phyloP scores from a whole-genome alignment of 1,284 basidiomycete genomes.

The Moesziomyces globuligerus region DNA sequence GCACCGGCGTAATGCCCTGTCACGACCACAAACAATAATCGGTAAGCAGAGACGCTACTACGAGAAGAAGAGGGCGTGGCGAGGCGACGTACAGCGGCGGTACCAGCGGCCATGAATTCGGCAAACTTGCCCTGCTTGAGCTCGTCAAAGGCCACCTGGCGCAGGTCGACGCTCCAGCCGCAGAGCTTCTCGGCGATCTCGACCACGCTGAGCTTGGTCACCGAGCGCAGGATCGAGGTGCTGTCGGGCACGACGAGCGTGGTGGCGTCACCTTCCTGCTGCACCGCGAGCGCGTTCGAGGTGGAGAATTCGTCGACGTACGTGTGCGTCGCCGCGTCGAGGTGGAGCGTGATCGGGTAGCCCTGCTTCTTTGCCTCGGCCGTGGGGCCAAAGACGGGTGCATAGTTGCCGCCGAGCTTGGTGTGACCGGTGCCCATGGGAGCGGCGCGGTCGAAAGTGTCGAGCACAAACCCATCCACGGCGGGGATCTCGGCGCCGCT shows the following conservation, averaged over 20 bases:
- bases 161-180: conserved; percentile 66
- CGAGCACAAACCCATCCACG: conserved; percentile 66
- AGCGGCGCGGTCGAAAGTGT: conserved; percentile 67
- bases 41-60: too few relatives aligned
- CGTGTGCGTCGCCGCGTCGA: conserved; percentile 60
- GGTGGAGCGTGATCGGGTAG: conserved; percentile 67
- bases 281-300: conserved; percentile 65
- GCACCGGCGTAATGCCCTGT: conserved; percentile 66
- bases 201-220: conserved; percentile 55
- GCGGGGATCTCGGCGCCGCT: conserved; percentile 61
- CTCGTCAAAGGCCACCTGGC: conserved; percentile 62
- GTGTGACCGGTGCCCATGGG: conserved; percentile 63
- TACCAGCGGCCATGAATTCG: conserved; percentile 64
- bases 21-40: too few relatives aligned
- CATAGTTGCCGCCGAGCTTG: conserved; percentile 68
- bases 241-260: conserved; percentile 52
- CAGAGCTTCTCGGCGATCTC: conserved; percentile 62
- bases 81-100: conserved; percentile 52
- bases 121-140: conserved; percentile 49
- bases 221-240: conserved; percentile 50
- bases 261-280: conserved; percentile 29
- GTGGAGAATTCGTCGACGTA: conserved; percentile 67
- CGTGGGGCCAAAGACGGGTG: conserved; percentile 63
- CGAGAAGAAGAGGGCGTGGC: too few relatives aligned
- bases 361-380: conserved; percentile 64